phyloP scores from a whole-genome alignment of 768 basidiomycete species.

The Tulasnella sp. region DNA sequence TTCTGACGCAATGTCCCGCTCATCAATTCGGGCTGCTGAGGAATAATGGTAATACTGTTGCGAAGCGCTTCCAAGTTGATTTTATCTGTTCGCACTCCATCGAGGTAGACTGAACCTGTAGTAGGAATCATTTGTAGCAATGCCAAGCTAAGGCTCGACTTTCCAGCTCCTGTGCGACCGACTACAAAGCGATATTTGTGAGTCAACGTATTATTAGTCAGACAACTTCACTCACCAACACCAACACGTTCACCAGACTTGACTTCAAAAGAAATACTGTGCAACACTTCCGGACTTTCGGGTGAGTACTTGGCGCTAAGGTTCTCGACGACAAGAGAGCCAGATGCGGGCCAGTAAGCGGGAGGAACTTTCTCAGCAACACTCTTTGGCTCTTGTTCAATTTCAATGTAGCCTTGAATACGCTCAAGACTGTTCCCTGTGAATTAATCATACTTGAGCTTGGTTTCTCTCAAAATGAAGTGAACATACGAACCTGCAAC shows the following conservation, averaged over 20 bases:
- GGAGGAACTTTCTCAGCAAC: slow-evolving; percentile 37
- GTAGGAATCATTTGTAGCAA: slow-evolving; percentile 46
- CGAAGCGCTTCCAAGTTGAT: slow-evolving; percentile 47
- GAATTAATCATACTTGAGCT: neutral
- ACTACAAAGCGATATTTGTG: slow-evolving; percentile 26
- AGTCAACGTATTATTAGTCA: neutral
- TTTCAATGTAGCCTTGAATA: slow-evolving; percentile 41
- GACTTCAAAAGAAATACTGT: slow-evolving; percentile 45
- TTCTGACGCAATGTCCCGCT: slow-evolving; percentile 45
- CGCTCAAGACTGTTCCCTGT: slow-evolving; percentile 32
- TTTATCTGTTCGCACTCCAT: slow-evolving; percentile 35
- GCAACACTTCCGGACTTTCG: slow-evolving; percentile 47
- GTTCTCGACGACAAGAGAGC: slow-evolving; percentile 38
- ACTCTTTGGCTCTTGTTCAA: slow-evolving; percentile 40
- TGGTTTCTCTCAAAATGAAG: neutral
- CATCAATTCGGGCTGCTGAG: slow-evolving; percentile 42
- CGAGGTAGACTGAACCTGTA: slow-evolving; percentile 41
- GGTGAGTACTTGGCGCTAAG: slow-evolving; percentile 38
- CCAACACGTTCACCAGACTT: slow-evolving; percentile 46
- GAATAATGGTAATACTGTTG: slow-evolving; percentile 49
- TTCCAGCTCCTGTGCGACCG: slow-evolving; percentile 46
- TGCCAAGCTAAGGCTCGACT: slow-evolving; percentile 41
- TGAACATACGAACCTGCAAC: slow-evolving; percentile 27
- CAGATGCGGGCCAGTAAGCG: slow-evolving; percentile 51
- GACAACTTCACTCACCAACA: slow-evolving; percentile 30